Conservation (phyloP, 768 basidiomycete species). For the Podaxis mareebaensis region DNA sequence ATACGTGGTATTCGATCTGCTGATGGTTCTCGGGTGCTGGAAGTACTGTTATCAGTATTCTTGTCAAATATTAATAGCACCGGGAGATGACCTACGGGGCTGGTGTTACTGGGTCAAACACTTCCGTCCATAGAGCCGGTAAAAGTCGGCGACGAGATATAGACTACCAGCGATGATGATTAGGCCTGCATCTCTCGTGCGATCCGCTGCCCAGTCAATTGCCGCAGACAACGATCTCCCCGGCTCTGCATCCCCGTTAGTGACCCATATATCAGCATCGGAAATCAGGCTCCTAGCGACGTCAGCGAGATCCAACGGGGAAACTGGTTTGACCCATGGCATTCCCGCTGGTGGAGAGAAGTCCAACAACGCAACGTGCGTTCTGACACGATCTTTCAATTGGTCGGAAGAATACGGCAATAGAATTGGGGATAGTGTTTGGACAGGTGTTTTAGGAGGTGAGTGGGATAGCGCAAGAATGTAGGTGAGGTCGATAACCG, state of each 20-base stretch:
- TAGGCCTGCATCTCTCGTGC: constrained; percentile 37
- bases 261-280: constrained; percentile 13
- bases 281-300: constrained; percentile 45
- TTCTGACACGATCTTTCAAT: constrained; percentile 25
- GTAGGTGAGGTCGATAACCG: constrained; percentile 55
- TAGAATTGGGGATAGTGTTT: constrained; percentile 73
- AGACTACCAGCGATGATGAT: constrained; percentile 87
- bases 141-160: constrained; percentile 94
- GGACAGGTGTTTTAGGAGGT: constrained; percentile 75
- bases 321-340: constrained; percentile 86
- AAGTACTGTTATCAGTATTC: neutral
- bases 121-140: constrained; percentile 39
- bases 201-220: constrained; percentile 40
- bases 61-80: neutral
- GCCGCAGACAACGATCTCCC: constrained; percentile 30
- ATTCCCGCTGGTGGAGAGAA: constrained; percentile 86
- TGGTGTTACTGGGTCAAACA: neutral
- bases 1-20: too few species aligned
- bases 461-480: constrained; percentile 85
- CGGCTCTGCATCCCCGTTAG: constrained; percentile 19
- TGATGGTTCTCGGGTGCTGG: neutral
- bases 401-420: constrained; percentile 25
- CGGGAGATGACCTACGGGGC: neutral
- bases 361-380: constrained; percentile 52
- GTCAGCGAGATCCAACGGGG: constrained; percentile 48